Percentiles rank a stretch among this genome's conserved stretches.
Conservation (phyloP, 805 yeast genomes). For the Ogataea siamensis region DNA sequence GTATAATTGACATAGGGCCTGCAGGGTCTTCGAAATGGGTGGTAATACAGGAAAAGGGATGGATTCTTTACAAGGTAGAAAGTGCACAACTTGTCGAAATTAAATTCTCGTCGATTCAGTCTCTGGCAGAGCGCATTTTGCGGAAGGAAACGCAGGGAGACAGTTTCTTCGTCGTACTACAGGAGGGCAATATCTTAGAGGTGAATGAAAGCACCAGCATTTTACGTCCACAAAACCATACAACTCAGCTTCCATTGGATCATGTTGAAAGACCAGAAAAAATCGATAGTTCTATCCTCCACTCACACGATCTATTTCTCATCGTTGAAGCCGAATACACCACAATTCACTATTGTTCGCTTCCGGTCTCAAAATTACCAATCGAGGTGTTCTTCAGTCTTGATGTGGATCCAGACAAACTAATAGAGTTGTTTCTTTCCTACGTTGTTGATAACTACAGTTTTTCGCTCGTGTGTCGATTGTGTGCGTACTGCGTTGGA, state of each 20-base stretch:
- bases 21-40: constrained; percentile 21
- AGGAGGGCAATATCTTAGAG: constrained; percentile 12
- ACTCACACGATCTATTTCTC: constrained; percentile 3
- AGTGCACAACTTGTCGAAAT: constrained; percentile 15
- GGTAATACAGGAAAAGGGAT: constrained; percentile 31
- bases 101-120: constrained; percentile 28
- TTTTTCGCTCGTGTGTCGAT: constrained; percentile 6
- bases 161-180: constrained; percentile 22
- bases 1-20: constrained; percentile 15
- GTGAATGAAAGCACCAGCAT: not conserved
- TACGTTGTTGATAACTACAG: constrained; percentile 16
- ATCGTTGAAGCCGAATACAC: not conserved
- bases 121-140: constrained; percentile 16
- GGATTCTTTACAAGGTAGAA: constrained; percentile 26
- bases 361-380: constrained; percentile 7
- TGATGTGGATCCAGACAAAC: constrained; percentile 2
- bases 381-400: constrained; percentile 12
- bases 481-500: constrained; percentile 13
- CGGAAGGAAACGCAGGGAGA: constrained; percentile 4
- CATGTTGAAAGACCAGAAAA: constrained; percentile 3
- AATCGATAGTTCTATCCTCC: constrained; percentile 7
- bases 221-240: too few relatives aligned
- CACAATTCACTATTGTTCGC: constrained; percentile 11
- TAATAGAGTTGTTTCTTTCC: constrained; percentile 16
- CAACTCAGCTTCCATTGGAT: too few relatives aligned